A percentile compares a stretch with the other conserved stretches of the same genome.
These are phyloP conservation scores for Picea abies DNA, from an alignment of 83 land plant genomes.

Conservation along the genomic window DNA sequence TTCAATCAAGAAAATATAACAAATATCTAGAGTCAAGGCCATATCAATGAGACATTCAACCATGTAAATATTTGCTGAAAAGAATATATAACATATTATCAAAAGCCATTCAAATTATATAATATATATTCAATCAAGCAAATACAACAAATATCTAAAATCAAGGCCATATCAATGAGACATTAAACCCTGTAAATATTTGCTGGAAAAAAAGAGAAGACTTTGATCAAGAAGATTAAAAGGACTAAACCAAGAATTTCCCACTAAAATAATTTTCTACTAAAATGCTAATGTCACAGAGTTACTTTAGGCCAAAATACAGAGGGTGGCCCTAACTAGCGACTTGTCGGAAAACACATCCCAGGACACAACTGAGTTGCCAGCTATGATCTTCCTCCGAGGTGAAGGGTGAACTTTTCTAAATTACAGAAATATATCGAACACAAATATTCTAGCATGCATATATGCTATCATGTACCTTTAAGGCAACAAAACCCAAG, in stretches of 20 bases:
- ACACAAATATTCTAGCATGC: not conserved
- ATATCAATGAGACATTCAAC: too few species aligned
- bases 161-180: too few species aligned
- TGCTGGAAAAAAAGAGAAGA: too few species aligned
- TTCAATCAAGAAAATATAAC: too few species aligned
- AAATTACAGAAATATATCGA: not conserved
- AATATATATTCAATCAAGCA: too few species aligned
- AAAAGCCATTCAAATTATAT: too few species aligned
- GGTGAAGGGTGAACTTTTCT: not conserved
- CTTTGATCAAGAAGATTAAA: too few species aligned
- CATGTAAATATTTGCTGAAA: too few species aligned
- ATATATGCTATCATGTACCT: not conserved
- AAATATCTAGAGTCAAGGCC: too few species aligned
- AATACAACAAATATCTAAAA: too few species aligned
- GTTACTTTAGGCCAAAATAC: not conserved
- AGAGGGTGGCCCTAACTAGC: not conserved
- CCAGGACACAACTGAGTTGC: not conserved
- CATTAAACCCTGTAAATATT: too few species aligned
- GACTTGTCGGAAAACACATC: not conserved
- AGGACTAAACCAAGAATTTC: not conserved
- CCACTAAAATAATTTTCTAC: not conserved
- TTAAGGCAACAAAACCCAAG: not conserved
- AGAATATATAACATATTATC: too few species aligned
- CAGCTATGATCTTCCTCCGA: constrained; percentile 5
- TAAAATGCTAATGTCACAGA: not conserved